Percentiles rank a stretch among this genome's conserved stretches.
Conservation (phyloP, 495 filamentous ascomycete genomes). For the Staphylotrichum longicolle region DNA sequence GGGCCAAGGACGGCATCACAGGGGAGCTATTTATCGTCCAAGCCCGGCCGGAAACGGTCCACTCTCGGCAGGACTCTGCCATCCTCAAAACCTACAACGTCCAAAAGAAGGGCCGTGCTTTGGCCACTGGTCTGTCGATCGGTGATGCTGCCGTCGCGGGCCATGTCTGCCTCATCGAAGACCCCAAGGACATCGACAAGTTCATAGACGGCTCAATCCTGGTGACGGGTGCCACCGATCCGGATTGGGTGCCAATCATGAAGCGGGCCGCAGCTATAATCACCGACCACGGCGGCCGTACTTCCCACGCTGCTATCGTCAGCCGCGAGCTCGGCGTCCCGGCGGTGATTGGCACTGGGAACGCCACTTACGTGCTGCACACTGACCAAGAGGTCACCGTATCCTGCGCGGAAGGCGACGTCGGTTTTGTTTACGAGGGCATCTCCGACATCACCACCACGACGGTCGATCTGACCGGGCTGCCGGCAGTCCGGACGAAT, state of each 20-base stretch:
- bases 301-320: slow-evolving; percentile 43
- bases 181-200: slow-evolving; percentile 31
- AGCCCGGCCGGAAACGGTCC: slow-evolving; percentile 41
- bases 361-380: slow-evolving; percentile 39
- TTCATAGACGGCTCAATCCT: slow-evolving; percentile 36
- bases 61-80: slow-evolving; percentile 33
- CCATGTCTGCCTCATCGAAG: slow-evolving; percentile 35
- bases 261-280: slow-evolving; percentile 38
- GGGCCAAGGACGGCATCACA: slow-evolving; percentile 40
- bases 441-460: slow-evolving; percentile 29
- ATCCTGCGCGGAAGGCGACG: slow-evolving; percentile 40
- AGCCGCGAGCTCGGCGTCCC: slow-evolving; percentile 42
- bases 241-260: slow-evolving; percentile 44
- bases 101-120: slow-evolving; percentile 27
- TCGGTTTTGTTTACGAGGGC: slow-evolving; percentile 40
- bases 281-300: slow-evolving; percentile 43
- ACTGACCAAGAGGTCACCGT: slow-evolving; percentile 39
- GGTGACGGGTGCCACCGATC: slow-evolving; percentile 36
- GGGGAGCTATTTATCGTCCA: slow-evolving; percentile 40
- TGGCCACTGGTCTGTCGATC: slow-evolving; percentile 32
- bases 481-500: slow-evolving; percentile 14
- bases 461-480: slow-evolving; percentile 28
- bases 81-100: slow-evolving; percentile 36
- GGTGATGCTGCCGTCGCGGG: slow-evolving; percentile 39
- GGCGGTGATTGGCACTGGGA: slow-evolving; percentile 34